These are phyloP conservation scores for Maudiozyma turicensis DNA, from an alignment of 805 yeast species.

Conservation along the genomic window DNA sequence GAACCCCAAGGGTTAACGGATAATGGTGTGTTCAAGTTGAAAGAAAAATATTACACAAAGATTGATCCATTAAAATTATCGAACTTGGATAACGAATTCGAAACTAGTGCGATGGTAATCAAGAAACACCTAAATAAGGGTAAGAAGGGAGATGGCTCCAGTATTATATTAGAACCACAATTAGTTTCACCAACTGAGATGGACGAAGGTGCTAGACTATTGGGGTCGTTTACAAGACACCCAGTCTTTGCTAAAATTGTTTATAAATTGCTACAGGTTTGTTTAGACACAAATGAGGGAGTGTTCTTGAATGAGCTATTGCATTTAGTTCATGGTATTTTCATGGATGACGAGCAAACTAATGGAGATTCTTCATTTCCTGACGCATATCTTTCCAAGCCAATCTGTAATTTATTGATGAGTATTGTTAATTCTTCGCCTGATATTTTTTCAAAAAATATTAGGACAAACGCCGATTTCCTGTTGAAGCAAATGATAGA, in stretches of 20 bases:
- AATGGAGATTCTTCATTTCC: constrained; percentile 35
- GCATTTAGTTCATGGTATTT: constrained; percentile 59
- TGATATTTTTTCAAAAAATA: constrained; percentile 34
- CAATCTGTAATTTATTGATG: constrained; percentile 47
- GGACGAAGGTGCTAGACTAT: constrained; percentile 29
- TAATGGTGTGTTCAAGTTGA: constrained; percentile 57
- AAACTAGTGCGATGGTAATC: constrained; percentile 41
- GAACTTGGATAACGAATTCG: constrained; percentile 40
- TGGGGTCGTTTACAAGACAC: constrained; percentile 45
- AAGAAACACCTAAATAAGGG: constrained; percentile 35
- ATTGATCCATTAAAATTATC: constrained; percentile 52
- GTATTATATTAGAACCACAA: constrained; percentile 42
- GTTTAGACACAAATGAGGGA: constrained; percentile 43
- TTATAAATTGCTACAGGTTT: constrained; percentile 45
- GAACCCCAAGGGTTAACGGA: constrained; percentile 62
- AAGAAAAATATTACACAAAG: constrained; percentile 33
- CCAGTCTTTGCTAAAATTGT: constrained; percentile 45
- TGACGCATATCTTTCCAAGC: constrained; percentile 42
- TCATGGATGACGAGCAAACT: constrained; percentile 39
- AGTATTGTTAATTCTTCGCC: constrained; percentile 39
- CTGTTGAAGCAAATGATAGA: constrained; percentile 42
- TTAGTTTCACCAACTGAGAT: constrained; percentile 23
- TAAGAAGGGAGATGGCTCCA: constrained; percentile 31
- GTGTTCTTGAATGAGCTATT: constrained; percentile 49
- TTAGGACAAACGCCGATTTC: constrained; percentile 46